Evolutionary conservation across 257 asterid genomes (phyloP), one percentile per base, ranked within the genome.

Genomic region (Galeopsis tetrahit): DNA sequence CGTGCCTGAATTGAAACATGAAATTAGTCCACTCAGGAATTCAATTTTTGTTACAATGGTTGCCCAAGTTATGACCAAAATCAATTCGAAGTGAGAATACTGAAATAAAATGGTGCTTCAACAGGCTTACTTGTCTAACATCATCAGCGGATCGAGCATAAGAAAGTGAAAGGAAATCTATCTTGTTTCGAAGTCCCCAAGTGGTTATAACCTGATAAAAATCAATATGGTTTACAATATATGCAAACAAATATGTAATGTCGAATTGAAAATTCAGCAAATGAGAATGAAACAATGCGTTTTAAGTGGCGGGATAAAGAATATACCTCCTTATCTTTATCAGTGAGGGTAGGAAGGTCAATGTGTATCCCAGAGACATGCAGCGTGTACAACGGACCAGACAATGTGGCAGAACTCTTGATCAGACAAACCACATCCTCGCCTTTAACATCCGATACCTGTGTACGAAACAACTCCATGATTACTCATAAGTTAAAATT

Each of bases 141-240:
- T 94, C 98, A 77, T 89, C 93, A 63, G 97, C 98, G 11, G 84
- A 82, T 31, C 98, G 84, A 69, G 98, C 86, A 75, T 85, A 94
- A 49, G 98, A 91, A 56, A 94, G 88, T 39, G 97, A 94, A 82
- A 94, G 96, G 75, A 91, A 91, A 71, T 94, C 97, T 74, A 94
- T 82, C 73, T 87, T 94, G 86, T 94, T 94, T 69, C 85, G 81
- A 71, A 84, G 84, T 35, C 97, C 98, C 97, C 97, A 93, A 0
- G 97, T 86, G 85, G 97, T 94, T 79, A 94, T 89, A 60, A 87
- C 85, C 98, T 94, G 82, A 80, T 44, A 43, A 63, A 39, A 43
- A 2, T 6, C 40, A 32, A 63, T 14, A 17, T 51, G 61, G 4
- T 14, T 28, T 34, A 6, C 42, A 9, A 2, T 9, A 36, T 35